Evolutionary conservation across 106 monocot genomes (phyloP), one percentile per base, ranked within the genome.

Genomic region (Allium fistulosum): DNA sequence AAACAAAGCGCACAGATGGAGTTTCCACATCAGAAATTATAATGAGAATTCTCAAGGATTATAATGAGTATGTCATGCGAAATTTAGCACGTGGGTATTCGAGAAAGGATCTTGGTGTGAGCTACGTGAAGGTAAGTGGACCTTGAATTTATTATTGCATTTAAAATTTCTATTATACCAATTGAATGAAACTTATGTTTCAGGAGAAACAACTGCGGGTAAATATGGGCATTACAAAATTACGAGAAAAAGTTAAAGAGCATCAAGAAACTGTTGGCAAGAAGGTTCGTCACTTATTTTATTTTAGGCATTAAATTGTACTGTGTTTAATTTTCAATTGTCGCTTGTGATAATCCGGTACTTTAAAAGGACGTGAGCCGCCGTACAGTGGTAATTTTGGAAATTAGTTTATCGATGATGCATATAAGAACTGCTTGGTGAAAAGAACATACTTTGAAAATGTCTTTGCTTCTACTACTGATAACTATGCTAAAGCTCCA

Each of bases 31-130:
- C 93, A 56, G 93, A 93, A 72, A 48, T 93, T 51, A 93, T 89
- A 76, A 88, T 93, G 93, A 78, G 93, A 75, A 93, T 93, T 61
- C 71, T 93, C 14, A 93, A 86, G 46, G 88, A 93, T 64, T 93
- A 93, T 62, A 88, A 93, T 72, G 68, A 86, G 67, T 93, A 88
- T 75, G 82, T 93, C 22, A 93, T 83, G 92, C 82, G 92, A 10
- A 93, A 93, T 81, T 83, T 93, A 71, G 88, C 85, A 7, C 85
- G 88, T 57, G 92, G 92, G 17, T 93, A 93, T 75, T 58, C 88
- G 60, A 83, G 88, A 59, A 81, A 88, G 70, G 92, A 93, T 49
- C 83, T 93, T 12, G 88, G 88, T 18, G 88, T 93, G 28, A 86
- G 88, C 76, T 93, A 88, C 77, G 88, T 93, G 52, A 93, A 93